Conservation (phyloP, 208 protist species). For the Crithidia acanthocephali region DNA sequence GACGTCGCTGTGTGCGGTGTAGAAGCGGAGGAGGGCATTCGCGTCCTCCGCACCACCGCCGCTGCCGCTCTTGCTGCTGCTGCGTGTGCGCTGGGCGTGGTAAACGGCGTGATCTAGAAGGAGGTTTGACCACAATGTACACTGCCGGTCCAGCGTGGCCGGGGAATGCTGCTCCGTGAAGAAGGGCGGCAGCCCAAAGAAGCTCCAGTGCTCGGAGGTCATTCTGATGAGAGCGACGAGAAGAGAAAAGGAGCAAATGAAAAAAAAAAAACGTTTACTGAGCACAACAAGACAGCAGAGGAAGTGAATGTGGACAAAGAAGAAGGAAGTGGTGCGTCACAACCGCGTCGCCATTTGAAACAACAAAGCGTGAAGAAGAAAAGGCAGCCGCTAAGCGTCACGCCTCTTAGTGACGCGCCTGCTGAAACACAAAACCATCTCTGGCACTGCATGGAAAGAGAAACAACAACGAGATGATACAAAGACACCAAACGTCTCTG, state of each 20-base stretch:
- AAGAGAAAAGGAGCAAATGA: no score
- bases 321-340: no score
- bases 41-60: slow-evolving; percentile 10
- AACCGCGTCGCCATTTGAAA: no score
- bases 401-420: no score
- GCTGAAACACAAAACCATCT: no score
- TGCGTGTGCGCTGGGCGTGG: slow-evolving; percentile 42
- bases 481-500: no score
- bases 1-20: slow-evolving; percentile 71
- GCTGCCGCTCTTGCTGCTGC: background rate
- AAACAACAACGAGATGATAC: no score
- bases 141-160: slow-evolving; percentile 62
- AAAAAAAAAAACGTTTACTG: no score
- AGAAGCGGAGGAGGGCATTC: slow-evolving; percentile 62
- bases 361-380: background rate
- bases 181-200: slow-evolving; percentile 86
- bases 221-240: background rate
- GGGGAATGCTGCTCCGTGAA: slow-evolving; percentile 82
- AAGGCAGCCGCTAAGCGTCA: background rate
- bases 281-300: background rate
- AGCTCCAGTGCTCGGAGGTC: slow-evolving; percentile 71
- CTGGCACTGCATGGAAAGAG: no score
- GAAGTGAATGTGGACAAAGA: no score
- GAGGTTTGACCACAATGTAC: slow-evolving; percentile 60
- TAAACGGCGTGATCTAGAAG: slow-evolving; percentile 82